phyloP scores from a whole-genome alignment of 768 basidiomycete species.

The Lactifluus hygrophoroides region DNA sequence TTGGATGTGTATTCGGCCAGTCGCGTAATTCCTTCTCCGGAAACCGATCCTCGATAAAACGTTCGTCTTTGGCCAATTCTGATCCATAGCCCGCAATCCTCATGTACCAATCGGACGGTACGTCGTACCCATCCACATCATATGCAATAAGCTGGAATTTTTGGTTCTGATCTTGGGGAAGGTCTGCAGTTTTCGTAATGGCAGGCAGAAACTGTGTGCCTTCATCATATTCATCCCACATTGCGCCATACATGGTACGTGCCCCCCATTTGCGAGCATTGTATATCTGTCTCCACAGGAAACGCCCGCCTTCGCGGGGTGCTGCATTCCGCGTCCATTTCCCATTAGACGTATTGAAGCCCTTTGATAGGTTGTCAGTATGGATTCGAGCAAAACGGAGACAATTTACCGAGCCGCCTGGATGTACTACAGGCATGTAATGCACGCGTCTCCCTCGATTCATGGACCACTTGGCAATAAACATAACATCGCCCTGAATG shows the following conservation, averaged over 20 bases:
- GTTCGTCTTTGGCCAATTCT: constrained; percentile 9
- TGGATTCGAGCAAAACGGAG: not conserved
- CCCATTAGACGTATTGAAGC: constrained; percentile 61
- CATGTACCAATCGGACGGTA: constrained; percentile 73
- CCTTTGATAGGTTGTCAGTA: constrained; percentile 32
- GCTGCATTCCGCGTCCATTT: constrained; percentile 68
- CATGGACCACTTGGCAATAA: constrained; percentile 37
- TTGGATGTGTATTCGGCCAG: constrained; percentile 12
- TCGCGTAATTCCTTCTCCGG: constrained; percentile 14
- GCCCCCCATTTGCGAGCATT: constrained; percentile 56
- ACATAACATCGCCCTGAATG: constrained; percentile 55
- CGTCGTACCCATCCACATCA: constrained; percentile 68
- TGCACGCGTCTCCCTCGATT: constrained; percentile 45
- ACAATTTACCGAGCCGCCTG: constrained; percentile 67
- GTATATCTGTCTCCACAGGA: constrained; percentile 72
- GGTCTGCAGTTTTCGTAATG: constrained; percentile 44
- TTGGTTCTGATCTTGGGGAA: constrained; percentile 48
- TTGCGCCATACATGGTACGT: constrained; percentile 67
- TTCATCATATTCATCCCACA: constrained; percentile 91
- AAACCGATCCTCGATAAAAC: constrained; percentile 10
- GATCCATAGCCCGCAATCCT: constrained; percentile 16
- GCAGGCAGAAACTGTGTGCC: constrained; percentile 78
- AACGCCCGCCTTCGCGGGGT: constrained; percentile 62
- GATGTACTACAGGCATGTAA: constrained; percentile 78
- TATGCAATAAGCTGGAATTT: constrained; percentile 57